A percentile compares a stretch with the other conserved stretches of the same genome.
These are phyloP conservation scores for Cephaloascus albidus DNA, from an alignment of 805 yeast genomes.

Conservation along the genomic window DNA sequence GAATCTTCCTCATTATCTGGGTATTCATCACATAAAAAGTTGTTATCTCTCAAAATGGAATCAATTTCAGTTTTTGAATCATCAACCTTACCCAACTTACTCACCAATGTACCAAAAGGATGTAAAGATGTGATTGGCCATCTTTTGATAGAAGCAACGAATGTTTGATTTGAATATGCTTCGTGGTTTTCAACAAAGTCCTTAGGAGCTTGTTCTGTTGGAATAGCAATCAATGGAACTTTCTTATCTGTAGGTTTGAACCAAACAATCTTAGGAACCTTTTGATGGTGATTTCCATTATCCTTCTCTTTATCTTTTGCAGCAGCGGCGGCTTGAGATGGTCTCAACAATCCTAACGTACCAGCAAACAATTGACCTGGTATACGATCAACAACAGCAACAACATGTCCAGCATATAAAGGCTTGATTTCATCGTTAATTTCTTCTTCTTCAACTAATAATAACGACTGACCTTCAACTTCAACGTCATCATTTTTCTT, in stretches of 20 bases:
- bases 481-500: slow-evolving; percentile 98
- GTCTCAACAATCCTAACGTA: slow-evolving; percentile 86
- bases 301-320: slow-evolving; percentile 48
- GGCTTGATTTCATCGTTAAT: slow-evolving; percentile 90
- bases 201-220: slow-evolving; percentile 95
- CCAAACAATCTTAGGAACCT: slow-evolving; percentile 94
- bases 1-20: slow-evolving; percentile 29
- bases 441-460: slow-evolving; percentile 91
- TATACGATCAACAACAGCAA: slow-evolving; percentile 94
- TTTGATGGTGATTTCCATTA: slow-evolving; percentile 24
- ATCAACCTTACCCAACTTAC: slow-evolving; percentile 75
- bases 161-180: slow-evolving; percentile 67
- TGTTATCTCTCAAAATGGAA: slow-evolving; percentile 82
- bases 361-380: slow-evolving; percentile 97
- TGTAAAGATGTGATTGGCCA: slow-evolving; percentile 99
- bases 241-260: slow-evolving; percentile 97
- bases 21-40: slow-evolving; percentile 75
- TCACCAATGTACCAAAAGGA: slow-evolving; percentile 91
- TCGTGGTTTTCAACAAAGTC: slow-evolving; percentile 93
- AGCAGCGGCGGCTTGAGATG: slow-evolving; percentile 88
- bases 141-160: slow-evolving; percentile 92
- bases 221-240: slow-evolving; percentile 95
- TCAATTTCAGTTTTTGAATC: slow-evolving; percentile 74
- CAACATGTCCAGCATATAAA: slow-evolving; percentile 95
- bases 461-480: slow-evolving; percentile 92